Conservation (phyloP, 75 land plant genomes). For the Selaginella tamariscina region DNA sequence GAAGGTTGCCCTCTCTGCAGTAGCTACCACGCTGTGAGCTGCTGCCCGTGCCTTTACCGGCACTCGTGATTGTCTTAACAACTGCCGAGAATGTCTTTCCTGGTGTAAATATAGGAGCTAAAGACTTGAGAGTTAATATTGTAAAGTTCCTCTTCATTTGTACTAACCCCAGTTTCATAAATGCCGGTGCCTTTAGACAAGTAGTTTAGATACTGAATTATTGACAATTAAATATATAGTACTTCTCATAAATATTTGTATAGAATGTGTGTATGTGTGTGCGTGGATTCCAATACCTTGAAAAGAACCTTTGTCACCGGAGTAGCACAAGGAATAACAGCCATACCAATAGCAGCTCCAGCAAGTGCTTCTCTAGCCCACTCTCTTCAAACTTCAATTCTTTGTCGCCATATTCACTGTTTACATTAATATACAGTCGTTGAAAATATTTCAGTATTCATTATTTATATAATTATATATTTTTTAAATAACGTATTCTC, state of each 20-base stretch:
- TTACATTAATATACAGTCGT: no score
- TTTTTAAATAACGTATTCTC: no score
- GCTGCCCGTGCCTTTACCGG: slow-evolving; percentile 53
- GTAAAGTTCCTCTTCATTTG: slow-evolving; percentile 44
- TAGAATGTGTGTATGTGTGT: no score
- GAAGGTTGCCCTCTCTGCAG: slow-evolving; percentile 61
- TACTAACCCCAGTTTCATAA: slow-evolving; percentile 41
- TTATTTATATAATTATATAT: no score
- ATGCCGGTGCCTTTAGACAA: slow-evolving; percentile 39
- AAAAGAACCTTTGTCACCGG: slow-evolving; percentile 40
- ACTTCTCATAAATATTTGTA: no score
- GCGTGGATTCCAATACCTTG: no score
- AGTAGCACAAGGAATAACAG: slow-evolving; percentile 47
- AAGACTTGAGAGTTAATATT: slow-evolving; percentile 36
- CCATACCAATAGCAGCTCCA: slow-evolving; percentile 59
- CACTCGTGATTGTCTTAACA: slow-evolving; percentile 43
- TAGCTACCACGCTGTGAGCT: slow-evolving; percentile 56
- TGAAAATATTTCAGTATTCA: no score
- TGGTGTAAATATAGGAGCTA: slow-evolving; percentile 25
- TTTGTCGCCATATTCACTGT: no score
- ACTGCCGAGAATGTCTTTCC: slow-evolving; percentile 28
- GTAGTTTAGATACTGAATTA: no score
- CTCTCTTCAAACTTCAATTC: no score
- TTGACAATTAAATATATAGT: no score
- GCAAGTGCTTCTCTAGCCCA: slow-evolving; percentile 47